These are phyloP conservation scores for Plasmodiophora brassicae DNA, from an alignment of 208 protist species.

Conservation along the genomic window DNA sequence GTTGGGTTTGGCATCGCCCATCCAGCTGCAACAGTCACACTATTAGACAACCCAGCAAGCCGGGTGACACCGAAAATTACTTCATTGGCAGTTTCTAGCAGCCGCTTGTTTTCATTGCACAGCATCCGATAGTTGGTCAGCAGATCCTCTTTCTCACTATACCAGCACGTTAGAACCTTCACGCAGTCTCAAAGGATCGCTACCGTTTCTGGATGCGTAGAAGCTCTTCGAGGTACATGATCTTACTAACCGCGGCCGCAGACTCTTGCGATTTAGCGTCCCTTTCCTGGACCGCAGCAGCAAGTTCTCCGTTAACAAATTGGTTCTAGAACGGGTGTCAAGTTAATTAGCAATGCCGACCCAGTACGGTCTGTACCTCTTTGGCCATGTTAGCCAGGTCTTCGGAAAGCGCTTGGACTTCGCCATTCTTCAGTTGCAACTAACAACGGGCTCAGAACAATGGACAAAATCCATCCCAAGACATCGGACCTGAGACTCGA, in stretches of 20 bases:
- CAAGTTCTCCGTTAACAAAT: slow-evolving; percentile 13
- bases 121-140: neutral
- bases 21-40: slow-evolving; percentile 1
- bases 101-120: neutral
- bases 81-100: neutral
- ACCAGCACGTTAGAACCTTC: neutral
- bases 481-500: neutral
- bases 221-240: neutral
- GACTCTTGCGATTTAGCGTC: slow-evolving; percentile 14
- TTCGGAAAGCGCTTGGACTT: neutral
- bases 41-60: neutral
- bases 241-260: neutral
- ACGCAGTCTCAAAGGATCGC: neutral
- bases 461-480: neutral
- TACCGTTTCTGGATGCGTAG: neutral
- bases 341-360: neutral
- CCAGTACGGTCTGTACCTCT: neutral
- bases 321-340: neutral
- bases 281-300: neutral
- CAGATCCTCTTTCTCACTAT: slow-evolving; percentile 2
- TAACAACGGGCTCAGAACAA: neutral
- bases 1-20: neutral
- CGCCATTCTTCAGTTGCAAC: slow-evolving; percentile 3
- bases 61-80: neutral
- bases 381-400: neutral